These are phyloP conservation scores for Aspergillus calidoustus DNA, from an alignment of 2,329 filamentous ascomycete genomes.

Conservation along the genomic window DNA sequence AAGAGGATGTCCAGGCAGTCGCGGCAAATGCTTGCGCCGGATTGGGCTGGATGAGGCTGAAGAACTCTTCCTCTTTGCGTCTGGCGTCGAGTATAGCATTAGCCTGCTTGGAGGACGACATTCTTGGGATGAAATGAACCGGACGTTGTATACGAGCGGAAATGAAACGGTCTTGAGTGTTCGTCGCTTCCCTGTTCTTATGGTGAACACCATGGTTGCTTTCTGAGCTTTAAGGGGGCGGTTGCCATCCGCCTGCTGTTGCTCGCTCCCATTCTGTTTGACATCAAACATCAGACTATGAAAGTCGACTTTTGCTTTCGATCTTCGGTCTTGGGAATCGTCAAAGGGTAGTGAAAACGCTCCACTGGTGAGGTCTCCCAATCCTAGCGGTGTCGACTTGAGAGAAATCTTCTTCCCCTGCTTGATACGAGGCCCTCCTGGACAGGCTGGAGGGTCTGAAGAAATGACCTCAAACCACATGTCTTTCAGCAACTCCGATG, in stretches of 20 bases:
- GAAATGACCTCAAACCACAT: slow-evolving; percentile 57
- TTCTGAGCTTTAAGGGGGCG: slow-evolving; percentile 27
- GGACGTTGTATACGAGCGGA: slow-evolving; percentile 55
- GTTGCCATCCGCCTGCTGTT: slow-evolving; percentile 14
- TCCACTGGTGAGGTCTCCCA: slow-evolving; percentile 41
- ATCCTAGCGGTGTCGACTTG: slow-evolving; percentile 47
- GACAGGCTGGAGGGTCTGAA: slow-evolving; percentile 32
- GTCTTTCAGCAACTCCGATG: slow-evolving; percentile 36
- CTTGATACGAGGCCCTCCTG: slow-evolving; percentile 49
- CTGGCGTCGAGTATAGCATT: slow-evolving; percentile 18
- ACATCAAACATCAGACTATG: slow-evolving; percentile 32
- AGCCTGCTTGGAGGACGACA: slow-evolving; percentile 53
- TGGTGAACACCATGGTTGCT: slow-evolving; percentile 34
- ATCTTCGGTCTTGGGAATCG: slow-evolving; percentile 16
- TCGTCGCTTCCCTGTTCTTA: slow-evolving; percentile 20
- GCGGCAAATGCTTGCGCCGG: slow-evolving; percentile 24
- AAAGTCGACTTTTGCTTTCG: slow-evolving; percentile 26
- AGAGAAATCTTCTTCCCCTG: slow-evolving; percentile 44
- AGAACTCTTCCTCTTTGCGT: slow-evolving; percentile 3
- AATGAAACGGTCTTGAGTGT: slow-evolving; percentile 35
- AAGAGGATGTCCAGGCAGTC: slow-evolving; percentile 45
- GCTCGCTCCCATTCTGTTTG: slow-evolving; percentile 14
- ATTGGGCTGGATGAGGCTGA: slow-evolving; percentile 13
- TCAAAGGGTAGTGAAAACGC: slow-evolving; percentile 47
- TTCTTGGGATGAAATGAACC: slow-evolving; percentile 60